A percentile compares a stretch with the other conserved stretches of the same genome.
Conservation (phyloP, 2,329 filamentous ascomycete species). For the Ceratocystis variospora region DNA sequence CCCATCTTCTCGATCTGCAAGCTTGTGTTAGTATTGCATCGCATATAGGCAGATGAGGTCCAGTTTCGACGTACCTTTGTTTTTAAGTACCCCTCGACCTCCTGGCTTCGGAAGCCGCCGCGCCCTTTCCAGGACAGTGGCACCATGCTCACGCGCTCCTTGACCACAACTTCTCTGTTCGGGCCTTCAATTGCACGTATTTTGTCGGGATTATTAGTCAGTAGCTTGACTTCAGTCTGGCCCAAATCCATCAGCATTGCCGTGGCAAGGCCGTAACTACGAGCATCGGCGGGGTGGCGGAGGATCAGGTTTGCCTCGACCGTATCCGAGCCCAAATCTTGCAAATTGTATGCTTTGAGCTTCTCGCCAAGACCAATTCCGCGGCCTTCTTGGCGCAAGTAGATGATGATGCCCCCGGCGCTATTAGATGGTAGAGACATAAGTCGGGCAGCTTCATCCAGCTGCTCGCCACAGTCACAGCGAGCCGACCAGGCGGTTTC, state of each 20-base stretch:
- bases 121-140: constrained; percentile 82
- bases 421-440: constrained; percentile 60
- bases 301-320: constrained; percentile 89
- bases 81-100: constrained; percentile 85
- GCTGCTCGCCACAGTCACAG: constrained; percentile 94
- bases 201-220: constrained; percentile 98
- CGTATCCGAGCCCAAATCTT: constrained; percentile 93
- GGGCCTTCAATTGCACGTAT: constrained; percentile 88
- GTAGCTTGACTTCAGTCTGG: constrained; percentile 58
- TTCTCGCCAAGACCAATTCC: constrained; percentile 93
- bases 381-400: constrained; percentile 86
- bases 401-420: constrained; percentile 80
- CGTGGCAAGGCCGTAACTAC: constrained; percentile 91
- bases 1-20: constrained; percentile 74
- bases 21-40: constrained; percentile 3
- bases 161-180: constrained; percentile 72
- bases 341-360: constrained; percentile 93
- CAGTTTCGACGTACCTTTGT: constrained; percentile 60
- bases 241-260: constrained; percentile 85
- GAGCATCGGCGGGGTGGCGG: constrained; percentile 82
- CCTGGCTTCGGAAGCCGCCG: constrained; percentile 69
- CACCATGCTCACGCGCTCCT: constrained; percentile 87
- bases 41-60: neutral
- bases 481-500: constrained; percentile 97
- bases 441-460: constrained; percentile 86